Conservation (phyloP, 352 stramenopile genomes). For the Phytophthora fragariaefolia region DNA sequence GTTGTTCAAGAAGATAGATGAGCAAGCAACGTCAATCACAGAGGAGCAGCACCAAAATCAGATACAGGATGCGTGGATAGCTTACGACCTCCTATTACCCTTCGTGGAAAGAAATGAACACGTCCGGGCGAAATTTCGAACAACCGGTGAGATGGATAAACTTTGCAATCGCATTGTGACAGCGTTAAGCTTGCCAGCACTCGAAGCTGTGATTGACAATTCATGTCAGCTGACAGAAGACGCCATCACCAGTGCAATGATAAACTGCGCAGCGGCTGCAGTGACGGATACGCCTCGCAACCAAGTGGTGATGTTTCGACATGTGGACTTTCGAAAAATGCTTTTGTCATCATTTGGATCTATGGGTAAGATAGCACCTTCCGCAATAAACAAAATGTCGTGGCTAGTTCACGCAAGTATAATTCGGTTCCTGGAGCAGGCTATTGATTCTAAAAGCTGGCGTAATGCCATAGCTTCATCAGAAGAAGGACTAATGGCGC, state of each 20-base stretch:
- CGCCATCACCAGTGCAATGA: conserved; percentile 45
- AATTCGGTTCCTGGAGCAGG: conserved; percentile 52
- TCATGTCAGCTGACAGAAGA: conserved; percentile 16
- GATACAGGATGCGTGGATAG: conserved; percentile 40
- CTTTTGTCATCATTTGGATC: conserved; percentile 25
- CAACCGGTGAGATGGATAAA: conserved; percentile 56
- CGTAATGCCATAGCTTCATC: conserved; percentile 42
- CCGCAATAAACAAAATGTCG: not conserved
- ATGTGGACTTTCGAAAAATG: conserved; percentile 39
- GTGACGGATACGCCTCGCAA: conserved; percentile 53
- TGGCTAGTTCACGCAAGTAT: conserved; percentile 42
- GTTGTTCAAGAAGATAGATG: conserved; percentile 56
- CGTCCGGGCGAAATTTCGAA: conserved; percentile 58
- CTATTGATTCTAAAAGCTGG: conserved; percentile 67
- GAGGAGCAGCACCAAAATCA: not conserved
- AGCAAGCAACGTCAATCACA: conserved; percentile 12
- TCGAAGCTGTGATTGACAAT: not conserved
- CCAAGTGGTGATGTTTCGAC: conserved; percentile 61
- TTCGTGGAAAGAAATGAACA: conserved; percentile 60
- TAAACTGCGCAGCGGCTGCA: conserved; percentile 50
- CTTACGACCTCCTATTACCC: conserved; percentile 57
- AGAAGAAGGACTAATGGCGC: conserved; percentile 15
- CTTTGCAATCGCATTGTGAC: conserved; percentile 46
- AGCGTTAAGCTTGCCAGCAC: conserved; percentile 9
- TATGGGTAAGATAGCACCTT: not conserved